A percentile compares a stretch with the other conserved stretches of the same genome.
phyloP scores from a whole-genome alignment of 441 rosid genomes.

The Gossypium davidsonii region DNA sequence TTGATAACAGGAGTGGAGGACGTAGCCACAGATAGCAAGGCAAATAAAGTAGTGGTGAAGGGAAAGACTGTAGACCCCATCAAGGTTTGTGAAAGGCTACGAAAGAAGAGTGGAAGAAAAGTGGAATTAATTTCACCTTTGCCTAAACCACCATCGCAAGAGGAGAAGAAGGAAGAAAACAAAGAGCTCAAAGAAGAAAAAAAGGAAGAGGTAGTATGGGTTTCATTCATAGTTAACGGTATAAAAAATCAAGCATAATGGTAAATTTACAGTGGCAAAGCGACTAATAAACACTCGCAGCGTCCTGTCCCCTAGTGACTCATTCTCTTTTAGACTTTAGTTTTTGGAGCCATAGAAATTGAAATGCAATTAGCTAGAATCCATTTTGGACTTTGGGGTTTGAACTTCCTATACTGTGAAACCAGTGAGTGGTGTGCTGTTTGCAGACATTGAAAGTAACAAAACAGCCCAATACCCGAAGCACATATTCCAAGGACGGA shows the following conservation, averaged over 20 bases:
- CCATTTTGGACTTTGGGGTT: not conserved
- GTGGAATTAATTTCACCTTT: slow-evolving; percentile 48
- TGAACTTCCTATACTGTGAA: slow-evolving; percentile 10
- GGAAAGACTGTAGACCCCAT: slow-evolving; percentile 43
- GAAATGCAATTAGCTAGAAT: not conserved
- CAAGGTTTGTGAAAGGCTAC: slow-evolving; percentile 39
- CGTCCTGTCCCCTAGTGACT: not conserved
- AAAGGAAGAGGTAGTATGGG: slow-evolving; percentile 39
- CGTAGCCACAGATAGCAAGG: slow-evolving; percentile 31
- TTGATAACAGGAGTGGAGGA: slow-evolving; percentile 38
- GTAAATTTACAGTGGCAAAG: not conserved
- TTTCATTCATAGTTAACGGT: not conserved
- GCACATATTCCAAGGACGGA: slow-evolving; percentile 29
- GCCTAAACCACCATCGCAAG: slow-evolving; percentile 31
- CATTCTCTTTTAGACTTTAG: not conserved
- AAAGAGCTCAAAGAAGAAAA: slow-evolving; percentile 36
- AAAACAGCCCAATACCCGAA: slow-evolving; percentile 26
- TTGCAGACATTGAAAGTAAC: slow-evolving; percentile 48
- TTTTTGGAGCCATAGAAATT: not conserved
- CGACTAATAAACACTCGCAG: not conserved
- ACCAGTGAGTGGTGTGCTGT: slow-evolving; percentile 22
- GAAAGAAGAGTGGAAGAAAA: slow-evolving; percentile 42
- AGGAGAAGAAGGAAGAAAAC: slow-evolving; percentile 19
- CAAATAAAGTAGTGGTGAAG: slow-evolving; percentile 46
- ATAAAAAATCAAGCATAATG: not conserved